Evolutionary conservation across 768 basidiomycete genomes (phyloP).

Genomic region (Cyclocybe aegerita): DNA sequence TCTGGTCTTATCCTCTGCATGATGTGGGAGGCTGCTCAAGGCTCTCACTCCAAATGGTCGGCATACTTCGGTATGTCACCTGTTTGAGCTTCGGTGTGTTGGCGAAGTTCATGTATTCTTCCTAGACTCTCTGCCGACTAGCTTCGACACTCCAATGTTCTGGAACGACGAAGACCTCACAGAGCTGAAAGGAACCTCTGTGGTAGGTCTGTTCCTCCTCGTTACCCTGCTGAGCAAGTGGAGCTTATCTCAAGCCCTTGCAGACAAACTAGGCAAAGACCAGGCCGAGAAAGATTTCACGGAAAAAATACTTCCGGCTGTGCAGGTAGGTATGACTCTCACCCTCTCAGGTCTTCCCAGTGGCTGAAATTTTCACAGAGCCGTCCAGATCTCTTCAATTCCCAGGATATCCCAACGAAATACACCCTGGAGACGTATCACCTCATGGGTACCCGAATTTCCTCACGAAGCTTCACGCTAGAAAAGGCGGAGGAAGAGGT

Average conservation of each 20-base stretch:
- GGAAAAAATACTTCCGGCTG: constrained; percentile 65
- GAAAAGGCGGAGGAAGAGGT: constrained; percentile 51
- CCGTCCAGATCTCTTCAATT: constrained; percentile 71
- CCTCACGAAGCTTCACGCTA: constrained; percentile 91
- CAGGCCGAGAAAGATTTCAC: constrained; percentile 77
- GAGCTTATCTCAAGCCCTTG: constrained; percentile 1
- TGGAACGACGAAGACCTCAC: constrained; percentile 75
- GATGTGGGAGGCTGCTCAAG: constrained; percentile 89
- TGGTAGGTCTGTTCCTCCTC: constrained; percentile 65
- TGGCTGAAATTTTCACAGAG: constrained; percentile 38
- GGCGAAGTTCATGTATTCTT: constrained; percentile 1
- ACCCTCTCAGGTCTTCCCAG: not conserved
- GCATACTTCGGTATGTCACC: constrained; percentile 64
- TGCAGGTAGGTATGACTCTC: constrained; percentile 50
- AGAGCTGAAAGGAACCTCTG: constrained; percentile 80
- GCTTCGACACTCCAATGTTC: constrained; percentile 93
- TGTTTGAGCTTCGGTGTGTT: not conserved
- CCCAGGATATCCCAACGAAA: constrained; percentile 36
- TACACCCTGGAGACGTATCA: constrained; percentile 82
- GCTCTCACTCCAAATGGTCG: constrained; percentile 62
- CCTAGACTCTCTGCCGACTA: constrained; percentile 62
- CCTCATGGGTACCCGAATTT: constrained; percentile 85
- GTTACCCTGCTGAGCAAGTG: not conserved
- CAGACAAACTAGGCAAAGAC: constrained; percentile 85
- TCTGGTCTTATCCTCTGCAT: constrained; percentile 85